Conservation (phyloP, 805 yeast genomes). For the Candida nemodendra region DNA sequence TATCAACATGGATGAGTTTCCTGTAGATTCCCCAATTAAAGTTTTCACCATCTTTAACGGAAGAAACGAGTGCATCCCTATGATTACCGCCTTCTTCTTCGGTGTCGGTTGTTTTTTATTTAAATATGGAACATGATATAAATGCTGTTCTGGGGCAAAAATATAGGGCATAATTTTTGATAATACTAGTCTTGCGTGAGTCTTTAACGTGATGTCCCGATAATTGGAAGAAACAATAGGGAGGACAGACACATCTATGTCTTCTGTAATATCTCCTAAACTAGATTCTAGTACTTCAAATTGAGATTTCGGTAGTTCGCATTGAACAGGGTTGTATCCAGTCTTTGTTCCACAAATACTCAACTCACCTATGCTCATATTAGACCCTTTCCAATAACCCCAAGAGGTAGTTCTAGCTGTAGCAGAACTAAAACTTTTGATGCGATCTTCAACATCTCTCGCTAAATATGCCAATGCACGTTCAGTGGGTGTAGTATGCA, state of each 20-base stretch:
- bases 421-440: constrained; percentile 21
- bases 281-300: constrained; percentile 28
- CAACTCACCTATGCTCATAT: constrained; percentile 22
- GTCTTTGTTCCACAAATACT: constrained; percentile 31
- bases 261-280: constrained; percentile 1
- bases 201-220: constrained; percentile 26
- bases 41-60: constrained; percentile 83
- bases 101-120: constrained; percentile 4
- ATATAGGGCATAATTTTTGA: constrained; percentile 19
- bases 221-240: constrained; percentile 29
- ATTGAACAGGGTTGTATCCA: constrained; percentile 26
- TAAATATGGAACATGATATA: constrained; percentile 23
- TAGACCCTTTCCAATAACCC: constrained; percentile 23
- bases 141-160: constrained; percentile 29
- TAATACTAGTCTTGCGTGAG: constrained; percentile 25
- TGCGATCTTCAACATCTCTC: constrained; percentile 23
- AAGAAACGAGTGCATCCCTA: constrained; percentile 94
- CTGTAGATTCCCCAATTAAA: constrained; percentile 88
- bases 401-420: constrained; percentile 27
- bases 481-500: constrained; percentile 10
- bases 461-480: constrained; percentile 21
- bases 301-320: constrained; percentile 30
- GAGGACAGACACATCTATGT: constrained; percentile 20
- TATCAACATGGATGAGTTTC: constrained; percentile 80
- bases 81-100: constrained; percentile 63